A percentile compares a stretch with the other conserved stretches of the same genome.
Conservation (phyloP, 2,329 filamentous ascomycete species). For the Orbilia brochopaga region DNA sequence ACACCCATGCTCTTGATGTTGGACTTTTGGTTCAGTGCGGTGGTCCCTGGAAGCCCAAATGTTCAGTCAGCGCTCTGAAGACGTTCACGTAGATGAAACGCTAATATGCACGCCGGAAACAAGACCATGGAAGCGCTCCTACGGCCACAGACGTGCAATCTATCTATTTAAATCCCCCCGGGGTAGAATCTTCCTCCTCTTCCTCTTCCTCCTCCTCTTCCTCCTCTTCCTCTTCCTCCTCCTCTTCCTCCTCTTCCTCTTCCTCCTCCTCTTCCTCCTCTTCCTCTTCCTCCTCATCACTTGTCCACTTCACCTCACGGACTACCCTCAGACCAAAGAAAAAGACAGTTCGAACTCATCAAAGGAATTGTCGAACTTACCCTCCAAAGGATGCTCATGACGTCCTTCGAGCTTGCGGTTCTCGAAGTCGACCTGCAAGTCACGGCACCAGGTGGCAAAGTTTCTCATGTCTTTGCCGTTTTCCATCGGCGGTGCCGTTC, state of each 20-base stretch:
- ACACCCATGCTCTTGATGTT: slow-evolving; percentile 41
- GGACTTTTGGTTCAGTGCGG: slow-evolving; percentile 16
- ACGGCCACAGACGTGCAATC: no score
- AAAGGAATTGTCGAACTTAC: slow-evolving; percentile 10
- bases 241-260: slow-evolving; percentile 2
- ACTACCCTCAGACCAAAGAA: neutral
- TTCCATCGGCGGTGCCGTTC: slow-evolving; percentile 7
- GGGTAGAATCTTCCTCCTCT: neutral
- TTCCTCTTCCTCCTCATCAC: no score
- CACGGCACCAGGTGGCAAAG: slow-evolving; percentile 23
- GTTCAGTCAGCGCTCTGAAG: slow-evolving; percentile 18
- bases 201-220: no score
- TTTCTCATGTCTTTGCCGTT: slow-evolving; percentile 34
- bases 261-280: slow-evolving; percentile 5
- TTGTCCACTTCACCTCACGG: no score
- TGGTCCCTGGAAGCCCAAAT: slow-evolving; percentile 17
- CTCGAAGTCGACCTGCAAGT: slow-evolving; percentile 29
- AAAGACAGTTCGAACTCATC: neutral
- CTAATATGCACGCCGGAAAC: no score
- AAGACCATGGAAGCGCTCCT: no score
- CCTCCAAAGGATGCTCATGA: slow-evolving; percentile 45
- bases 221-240: neutral
- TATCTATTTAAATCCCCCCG: neutral
- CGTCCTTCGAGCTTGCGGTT: slow-evolving; percentile 28
- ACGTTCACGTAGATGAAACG: no score